Conservation (phyloP, 768 basidiomycete species). For the Cystofilobasidium capitatum region DNA sequence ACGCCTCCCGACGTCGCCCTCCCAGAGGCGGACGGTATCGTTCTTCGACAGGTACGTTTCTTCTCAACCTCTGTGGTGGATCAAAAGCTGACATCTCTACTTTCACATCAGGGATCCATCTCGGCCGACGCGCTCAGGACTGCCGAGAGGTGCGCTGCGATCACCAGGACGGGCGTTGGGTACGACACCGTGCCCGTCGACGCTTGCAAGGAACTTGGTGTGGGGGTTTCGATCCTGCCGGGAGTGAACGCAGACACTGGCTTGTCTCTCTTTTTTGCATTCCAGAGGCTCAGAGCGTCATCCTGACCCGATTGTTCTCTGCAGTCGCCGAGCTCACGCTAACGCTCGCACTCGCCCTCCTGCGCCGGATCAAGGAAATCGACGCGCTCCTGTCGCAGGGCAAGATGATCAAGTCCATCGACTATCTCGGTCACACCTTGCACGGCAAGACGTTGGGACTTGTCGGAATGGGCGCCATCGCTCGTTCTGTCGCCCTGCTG, state of each 20-base stretch:
- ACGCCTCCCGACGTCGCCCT: not conserved
- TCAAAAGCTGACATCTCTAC: too few species aligned
- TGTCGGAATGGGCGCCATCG: conserved; percentile 26
- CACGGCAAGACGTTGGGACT: conserved; percentile 18
- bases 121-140: not conserved
- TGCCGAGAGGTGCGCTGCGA: not conserved
- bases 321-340: conserved; percentile 23
- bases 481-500: conserved; percentile 8
- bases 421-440: not conserved
- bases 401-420: conserved; percentile 3
- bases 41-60: too few species aligned
- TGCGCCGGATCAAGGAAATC: conserved; percentile 8
- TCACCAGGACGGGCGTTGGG: not conserved
- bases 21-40: not conserved
- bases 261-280: not conserved
- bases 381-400: not conserved
- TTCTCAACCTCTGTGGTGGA: too few species aligned
- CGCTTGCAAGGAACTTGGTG: not conserved
- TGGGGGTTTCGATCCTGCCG: not conserved
- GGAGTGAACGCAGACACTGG: not conserved
- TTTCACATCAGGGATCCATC: not conserved
- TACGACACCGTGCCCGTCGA: conserved; percentile 27
- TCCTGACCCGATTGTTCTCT: too few species aligned
- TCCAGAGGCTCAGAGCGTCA: not conserved
- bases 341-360: conserved; percentile 8